Conservation (phyloP, 2,329 filamentous ascomycete genomes). For the Cephalotrichum gorgonifer region DNA sequence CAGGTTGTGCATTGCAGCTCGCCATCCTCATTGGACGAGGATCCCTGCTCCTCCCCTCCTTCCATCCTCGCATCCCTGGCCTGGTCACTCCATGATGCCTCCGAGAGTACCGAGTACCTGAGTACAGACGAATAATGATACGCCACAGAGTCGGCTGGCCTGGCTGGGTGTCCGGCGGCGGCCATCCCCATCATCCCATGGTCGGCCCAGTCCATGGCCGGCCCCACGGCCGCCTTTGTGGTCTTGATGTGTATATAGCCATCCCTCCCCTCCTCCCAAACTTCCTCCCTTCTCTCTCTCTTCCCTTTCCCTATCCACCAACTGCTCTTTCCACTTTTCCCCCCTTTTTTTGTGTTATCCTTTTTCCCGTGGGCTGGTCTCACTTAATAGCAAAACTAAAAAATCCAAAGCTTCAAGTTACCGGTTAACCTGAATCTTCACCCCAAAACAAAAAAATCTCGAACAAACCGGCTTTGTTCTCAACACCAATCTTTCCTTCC, state of each 20-base stretch:
- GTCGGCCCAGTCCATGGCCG: background rate
- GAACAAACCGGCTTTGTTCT: constrained; percentile 8
- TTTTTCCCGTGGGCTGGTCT: constrained; percentile 41
- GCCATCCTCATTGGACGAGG: constrained; percentile 4
- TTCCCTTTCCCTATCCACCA: background rate
- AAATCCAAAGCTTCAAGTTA: constrained; percentile 8
- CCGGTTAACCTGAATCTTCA: constrained; percentile 7
- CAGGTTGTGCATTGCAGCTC: background rate
- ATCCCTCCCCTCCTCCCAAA: constrained; percentile 23
- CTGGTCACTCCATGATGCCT: too few relatives aligned
- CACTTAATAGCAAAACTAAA: constrained; percentile 16
- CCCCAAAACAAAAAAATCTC: background rate
- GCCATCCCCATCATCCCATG: too few relatives aligned
- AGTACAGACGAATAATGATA: too few relatives aligned
- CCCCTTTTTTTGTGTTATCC: constrained; percentile 31
- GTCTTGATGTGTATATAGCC: constrained; percentile 22
- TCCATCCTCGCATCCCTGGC: background rate
- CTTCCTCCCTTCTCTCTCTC: background rate
- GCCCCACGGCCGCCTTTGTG: constrained; percentile 2
- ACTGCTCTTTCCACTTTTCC: constrained; percentile 28
- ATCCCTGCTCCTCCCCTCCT: background rate
- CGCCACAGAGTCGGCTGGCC: too few relatives aligned
- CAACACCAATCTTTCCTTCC: background rate
- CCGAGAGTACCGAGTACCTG: too few relatives aligned
- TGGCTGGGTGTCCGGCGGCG: too few relatives aligned